Evolutionary conservation across 176 grass and related monocot genomes (phyloP).

Genomic region (Zoysia pacifica): DNA sequence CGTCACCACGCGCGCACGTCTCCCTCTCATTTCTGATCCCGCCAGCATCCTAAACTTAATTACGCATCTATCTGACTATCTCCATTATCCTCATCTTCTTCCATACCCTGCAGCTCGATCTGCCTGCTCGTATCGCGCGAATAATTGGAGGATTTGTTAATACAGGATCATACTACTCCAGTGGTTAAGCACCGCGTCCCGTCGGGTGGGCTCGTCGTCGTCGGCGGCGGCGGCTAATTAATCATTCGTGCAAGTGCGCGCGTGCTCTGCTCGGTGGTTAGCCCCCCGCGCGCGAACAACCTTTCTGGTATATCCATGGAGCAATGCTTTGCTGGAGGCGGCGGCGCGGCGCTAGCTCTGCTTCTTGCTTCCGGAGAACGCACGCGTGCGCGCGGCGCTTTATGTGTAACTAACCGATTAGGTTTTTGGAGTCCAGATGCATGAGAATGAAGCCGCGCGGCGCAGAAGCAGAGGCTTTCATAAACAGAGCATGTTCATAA

Average conservation of each 20-base stretch:
- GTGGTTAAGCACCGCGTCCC: background rate
- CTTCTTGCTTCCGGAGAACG: slow-evolving; percentile 2
- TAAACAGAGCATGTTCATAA: background rate
- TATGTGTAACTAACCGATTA: background rate
- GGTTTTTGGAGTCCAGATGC: background rate
- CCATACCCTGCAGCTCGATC: too few relatives aligned
- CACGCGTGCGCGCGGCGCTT: background rate
- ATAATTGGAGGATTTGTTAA: background rate
- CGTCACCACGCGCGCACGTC: too few relatives aligned
- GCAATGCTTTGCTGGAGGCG: background rate
- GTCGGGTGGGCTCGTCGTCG: background rate
- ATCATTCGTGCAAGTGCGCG: background rate
- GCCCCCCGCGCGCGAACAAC: background rate
- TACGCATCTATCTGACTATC: too few relatives aligned
- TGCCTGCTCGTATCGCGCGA: background rate
- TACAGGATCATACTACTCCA: background rate
- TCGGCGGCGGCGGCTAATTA: background rate
- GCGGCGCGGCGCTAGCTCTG: background rate
- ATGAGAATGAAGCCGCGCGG: too few relatives aligned
- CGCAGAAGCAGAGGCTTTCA: background rate
- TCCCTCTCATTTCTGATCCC: too few relatives aligned
- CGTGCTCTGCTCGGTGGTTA: background rate
- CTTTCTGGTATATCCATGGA: background rate
- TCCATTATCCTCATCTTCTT: background rate
- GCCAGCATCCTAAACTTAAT: background rate